Percentiles rank a stretch among this genome's conserved stretches.
These are phyloP conservation scores for Penicillium sp. DNA, from an alignment of 2,329 filamentous ascomycete genomes.

Conservation along the genomic window DNA sequence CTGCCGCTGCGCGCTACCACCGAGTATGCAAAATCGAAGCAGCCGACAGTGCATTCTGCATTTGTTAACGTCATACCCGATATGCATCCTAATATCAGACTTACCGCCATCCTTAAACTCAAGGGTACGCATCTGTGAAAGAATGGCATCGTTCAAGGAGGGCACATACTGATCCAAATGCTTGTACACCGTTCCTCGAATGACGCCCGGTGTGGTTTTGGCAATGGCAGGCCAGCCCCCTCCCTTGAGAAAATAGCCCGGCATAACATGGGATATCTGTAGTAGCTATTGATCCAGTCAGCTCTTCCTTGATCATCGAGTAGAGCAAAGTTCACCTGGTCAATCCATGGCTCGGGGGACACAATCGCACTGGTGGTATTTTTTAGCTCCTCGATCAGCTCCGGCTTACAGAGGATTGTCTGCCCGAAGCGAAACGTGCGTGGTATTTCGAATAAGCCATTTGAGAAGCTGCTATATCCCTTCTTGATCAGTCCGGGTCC, in stretches of 20 bases:
- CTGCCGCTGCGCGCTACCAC: conserved; percentile 24
- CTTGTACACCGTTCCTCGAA: conserved; percentile 19
- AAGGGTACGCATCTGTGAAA: conserved; percentile 13
- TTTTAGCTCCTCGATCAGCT: conserved; percentile 21
- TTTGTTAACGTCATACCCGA: neutral
- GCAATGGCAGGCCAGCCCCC: conserved; percentile 24
- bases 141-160: conserved; percentile 17
- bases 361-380: conserved; percentile 12
- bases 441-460: conserved; percentile 22
- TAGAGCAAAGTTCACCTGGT: conserved; percentile 13
- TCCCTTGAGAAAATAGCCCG: conserved; percentile 19
- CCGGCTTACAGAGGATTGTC: conserved; percentile 18
- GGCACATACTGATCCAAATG: conserved; percentile 20
- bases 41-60: conserved; percentile 15
- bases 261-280: conserved; percentile 41
- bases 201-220: conserved; percentile 22
- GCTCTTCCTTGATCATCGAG: neutral
- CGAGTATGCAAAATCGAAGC: conserved; percentile 23
- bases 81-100: neutral
- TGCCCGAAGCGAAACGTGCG: conserved; percentile 24
- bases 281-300: conserved; percentile 9
- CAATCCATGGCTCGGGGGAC: conserved; percentile 25
- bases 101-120: conserved; percentile 10
- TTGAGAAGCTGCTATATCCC: conserved; percentile 14
- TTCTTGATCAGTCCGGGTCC: conserved; percentile 17